A percentile compares a stretch with the other conserved stretches of the same genome.
Conservation (phyloP, 2,329 filamentous ascomycete genomes). For the Diaporthe citri region DNA sequence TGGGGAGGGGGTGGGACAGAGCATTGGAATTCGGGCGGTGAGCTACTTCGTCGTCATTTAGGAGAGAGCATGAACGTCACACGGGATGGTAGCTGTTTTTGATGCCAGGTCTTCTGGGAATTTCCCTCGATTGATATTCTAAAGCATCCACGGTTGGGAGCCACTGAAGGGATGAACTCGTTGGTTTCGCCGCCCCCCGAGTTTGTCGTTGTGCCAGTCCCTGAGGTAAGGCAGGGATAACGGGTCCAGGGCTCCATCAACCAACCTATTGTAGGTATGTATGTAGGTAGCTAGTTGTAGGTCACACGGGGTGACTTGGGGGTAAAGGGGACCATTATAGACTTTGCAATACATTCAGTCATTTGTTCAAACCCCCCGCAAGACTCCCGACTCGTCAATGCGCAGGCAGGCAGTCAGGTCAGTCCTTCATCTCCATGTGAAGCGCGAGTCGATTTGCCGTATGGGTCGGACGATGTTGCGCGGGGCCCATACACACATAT, state of each 20-base stretch:
- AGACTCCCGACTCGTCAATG: neutral
- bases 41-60: conserved; percentile 2
- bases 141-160: conserved; percentile 4
- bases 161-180: conserved; percentile 12
- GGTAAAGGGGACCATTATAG: conserved; percentile 19
- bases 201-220: conserved; percentile 12
- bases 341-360: conserved; percentile 32
- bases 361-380: neutral
- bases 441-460: neutral
- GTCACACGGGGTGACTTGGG: neutral
- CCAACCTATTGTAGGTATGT: neutral
- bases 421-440: neutral
- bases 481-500: neutral
- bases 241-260: neutral
- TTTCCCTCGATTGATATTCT: conserved; percentile 6
- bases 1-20: neutral
- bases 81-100: conserved; percentile 9
- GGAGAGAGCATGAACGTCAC: neutral
- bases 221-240: conserved; percentile 19
- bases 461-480: neutral
- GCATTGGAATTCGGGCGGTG: conserved; percentile 13
- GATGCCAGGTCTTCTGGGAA: conserved; percentile 14
- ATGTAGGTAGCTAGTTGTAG: conserved; percentile 2
- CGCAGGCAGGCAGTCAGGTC: neutral
- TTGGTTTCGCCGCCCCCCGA: neutral